Evolutionary conservation across 2,329 filamentous ascomycete species (phyloP).

Genomic region (Hymenoscyphus scutula): DNA sequence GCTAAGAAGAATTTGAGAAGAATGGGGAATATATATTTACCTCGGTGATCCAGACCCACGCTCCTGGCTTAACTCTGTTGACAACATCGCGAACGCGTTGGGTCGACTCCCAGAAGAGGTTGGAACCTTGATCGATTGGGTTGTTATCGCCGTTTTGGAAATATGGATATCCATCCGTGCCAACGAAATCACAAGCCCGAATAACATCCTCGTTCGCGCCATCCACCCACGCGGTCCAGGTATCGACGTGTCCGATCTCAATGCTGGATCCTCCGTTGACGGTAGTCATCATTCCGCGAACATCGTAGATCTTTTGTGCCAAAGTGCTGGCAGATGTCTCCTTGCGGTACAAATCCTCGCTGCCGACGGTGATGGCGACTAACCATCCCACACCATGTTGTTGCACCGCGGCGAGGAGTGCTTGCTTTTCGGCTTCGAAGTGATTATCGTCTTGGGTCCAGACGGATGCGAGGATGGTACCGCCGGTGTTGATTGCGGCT

Average conservation of each 20-base stretch:
- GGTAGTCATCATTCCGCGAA: constrained; percentile 50
- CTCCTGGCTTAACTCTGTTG: constrained; percentile 46
- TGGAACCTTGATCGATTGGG: constrained; percentile 52
- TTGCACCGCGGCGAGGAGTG: constrained; percentile 55
- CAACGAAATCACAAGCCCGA: constrained; percentile 61
- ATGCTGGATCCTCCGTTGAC: constrained; percentile 46
- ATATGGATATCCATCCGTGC: constrained; percentile 66
- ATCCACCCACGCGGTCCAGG: constrained; percentile 63
- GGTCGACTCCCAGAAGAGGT: constrained; percentile 50
- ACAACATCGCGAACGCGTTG: constrained; percentile 32
- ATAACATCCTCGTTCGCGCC: constrained; percentile 58
- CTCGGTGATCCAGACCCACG: constrained; percentile 62
- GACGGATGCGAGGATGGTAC: constrained; percentile 61
- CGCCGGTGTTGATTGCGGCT: constrained; percentile 60
- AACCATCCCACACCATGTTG: constrained; percentile 58
- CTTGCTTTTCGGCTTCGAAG: constrained; percentile 59
- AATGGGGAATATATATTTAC: neutral
- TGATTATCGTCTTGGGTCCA: constrained; percentile 57
- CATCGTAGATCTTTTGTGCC: constrained; percentile 48
- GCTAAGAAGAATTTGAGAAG: no score
- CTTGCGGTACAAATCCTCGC: constrained; percentile 64
- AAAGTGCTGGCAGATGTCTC: constrained; percentile 42
- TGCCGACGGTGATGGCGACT: constrained; percentile 63
- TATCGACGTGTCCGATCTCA: constrained; percentile 66
- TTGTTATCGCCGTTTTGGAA: constrained; percentile 58